phyloP scores from a whole-genome alignment of 2,329 filamentous ascomycete species.

The Aphanoascus verrucosus region DNA sequence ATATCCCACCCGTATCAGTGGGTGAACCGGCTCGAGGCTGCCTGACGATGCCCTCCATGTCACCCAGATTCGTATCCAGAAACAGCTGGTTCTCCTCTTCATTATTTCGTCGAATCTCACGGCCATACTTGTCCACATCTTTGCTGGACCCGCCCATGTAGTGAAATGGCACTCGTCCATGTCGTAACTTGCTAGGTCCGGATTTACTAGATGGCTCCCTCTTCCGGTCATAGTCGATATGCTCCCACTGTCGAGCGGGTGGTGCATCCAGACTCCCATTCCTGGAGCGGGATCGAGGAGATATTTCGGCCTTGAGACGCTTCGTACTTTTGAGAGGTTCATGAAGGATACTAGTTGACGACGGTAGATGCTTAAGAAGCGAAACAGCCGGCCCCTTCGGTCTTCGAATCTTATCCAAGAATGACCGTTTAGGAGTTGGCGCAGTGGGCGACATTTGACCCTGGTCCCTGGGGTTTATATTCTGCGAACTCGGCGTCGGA shows the following conservation, averaged over 20 bases:
- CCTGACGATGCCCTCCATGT: conserved; percentile 85
- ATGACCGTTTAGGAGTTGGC: conserved; percentile 35
- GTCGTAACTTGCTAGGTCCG: conserved; percentile 26
- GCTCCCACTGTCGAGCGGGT: conserved; percentile 19
- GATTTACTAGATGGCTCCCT: conserved; percentile 27
- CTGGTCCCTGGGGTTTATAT: conserved; percentile 44
- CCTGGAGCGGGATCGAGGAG: conserved; percentile 25
- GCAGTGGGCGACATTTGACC: conserved; percentile 33
- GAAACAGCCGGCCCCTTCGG: conserved; percentile 37
- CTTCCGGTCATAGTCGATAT: conserved; percentile 30
- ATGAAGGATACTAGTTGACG: conserved; percentile 22
- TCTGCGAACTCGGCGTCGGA: conserved; percentile 66
- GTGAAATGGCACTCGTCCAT: conserved; percentile 24
- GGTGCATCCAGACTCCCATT: conserved; percentile 23
- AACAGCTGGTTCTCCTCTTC: conserved; percentile 57
- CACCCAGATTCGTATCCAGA: conserved; percentile 76
- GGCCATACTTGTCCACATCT: conserved; percentile 19
- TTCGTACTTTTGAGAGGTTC: conserved; percentile 23
- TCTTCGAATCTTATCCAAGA: conserved; percentile 45
- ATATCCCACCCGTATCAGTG: conserved; percentile 42
- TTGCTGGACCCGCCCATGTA: conserved; percentile 23
- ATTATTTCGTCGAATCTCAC: conserved; percentile 38
- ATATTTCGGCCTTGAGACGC: conserved; percentile 24
- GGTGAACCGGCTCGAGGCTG: conserved; percentile 59
- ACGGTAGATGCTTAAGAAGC: conserved; percentile 25